Evolutionary conservation across 1,284 basidiomycete genomes (phyloP).

Genomic region (Neotropicomus parvogracilis): DNA sequence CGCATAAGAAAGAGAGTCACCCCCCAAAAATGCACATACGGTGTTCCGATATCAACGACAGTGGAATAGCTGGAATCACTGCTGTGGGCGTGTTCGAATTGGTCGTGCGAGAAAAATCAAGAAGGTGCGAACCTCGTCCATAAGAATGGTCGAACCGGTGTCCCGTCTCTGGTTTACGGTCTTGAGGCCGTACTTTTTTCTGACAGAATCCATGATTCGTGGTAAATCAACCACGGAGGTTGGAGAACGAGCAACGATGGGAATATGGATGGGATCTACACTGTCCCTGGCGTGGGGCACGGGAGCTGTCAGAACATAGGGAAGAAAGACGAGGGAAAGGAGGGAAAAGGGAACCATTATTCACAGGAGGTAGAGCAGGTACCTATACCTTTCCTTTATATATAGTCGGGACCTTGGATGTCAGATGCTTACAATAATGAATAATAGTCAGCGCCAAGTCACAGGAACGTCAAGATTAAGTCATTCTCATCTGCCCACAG

Average conservation of each 20-base stretch:
- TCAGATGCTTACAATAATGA: too few relatives aligned
- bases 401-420: too few relatives aligned
- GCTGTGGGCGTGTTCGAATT: too few relatives aligned
- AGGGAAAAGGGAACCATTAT: too few relatives aligned
- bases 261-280: slow-evolving; percentile 27
- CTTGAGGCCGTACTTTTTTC: slow-evolving; percentile 29
- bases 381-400: too few relatives aligned
- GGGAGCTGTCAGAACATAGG: slow-evolving; percentile 27
- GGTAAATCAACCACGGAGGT: slow-evolving; percentile 23
- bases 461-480: too few relatives aligned
- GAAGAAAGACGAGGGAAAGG: slow-evolving; percentile 13
- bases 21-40: slow-evolving; percentile 42
- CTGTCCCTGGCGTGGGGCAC: not conserved
- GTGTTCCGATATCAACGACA: slow-evolving; percentile 45
- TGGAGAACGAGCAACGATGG: too few relatives aligned
- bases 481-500: too few relatives aligned
- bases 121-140: slow-evolving; percentile 40
- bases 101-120: too few relatives aligned
- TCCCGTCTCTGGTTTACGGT: slow-evolving; percentile 14
- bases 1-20: too few relatives aligned
- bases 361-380: too few relatives aligned
- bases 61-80: slow-evolving; percentile 48
- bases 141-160: slow-evolving; percentile 24
- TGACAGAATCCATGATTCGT: slow-evolving; percentile 23
- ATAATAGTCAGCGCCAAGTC: too few relatives aligned